Evolutionary conservation across 2,329 filamentous ascomycete genomes (phyloP), one percentile per base, ranked within the genome.

Genomic region (Zarea fungicola): DNA sequence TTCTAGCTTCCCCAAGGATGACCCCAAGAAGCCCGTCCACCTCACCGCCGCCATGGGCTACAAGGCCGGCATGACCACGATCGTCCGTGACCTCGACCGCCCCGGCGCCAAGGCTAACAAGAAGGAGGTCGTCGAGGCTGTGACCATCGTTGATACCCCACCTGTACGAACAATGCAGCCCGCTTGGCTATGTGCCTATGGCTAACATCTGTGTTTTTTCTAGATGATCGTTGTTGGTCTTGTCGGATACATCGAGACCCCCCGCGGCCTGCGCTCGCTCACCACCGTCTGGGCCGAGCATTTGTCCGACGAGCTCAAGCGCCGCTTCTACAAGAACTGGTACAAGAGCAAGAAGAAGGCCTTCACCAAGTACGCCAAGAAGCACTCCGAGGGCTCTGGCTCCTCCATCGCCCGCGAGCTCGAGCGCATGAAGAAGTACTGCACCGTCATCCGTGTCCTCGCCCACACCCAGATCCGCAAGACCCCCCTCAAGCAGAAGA

Each of bases 331-430:
- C 89, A 97, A 97, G 90, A 99, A 99, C 87, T 99, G 93, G 93
- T 99, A 99, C 88, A 96, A 96, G 87, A 90, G 85, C 84, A 99
- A 99, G 91, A 97, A 96, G 89, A 99, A 99, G 92, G 93, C 93
- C 57, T 99, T 99, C 83, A 99, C 93, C 83, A 96, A 95, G 83
- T 99, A 99, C 80, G 89, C 93, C 81, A 99, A 97, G 89, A 92
- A 95, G 85, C 89, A 97, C 86, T 90, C 92, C 59, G 92, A 97
- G 81, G 85, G 77, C 80, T 87, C 75, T 76, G 91, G 89, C 67
- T 78, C 88, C 64, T 90, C 89, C 68, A 87, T 97, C 80, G 90
- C 87, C 75, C 88, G 89, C 71, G 93, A 99, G 78, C 85, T 99
- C 70, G 93, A 97, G 87, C 91, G 93, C 77, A 97, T 99, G 79